Percentiles rank a stretch among this genome's conserved stretches.
phyloP scores from a whole-genome alignment of 2,329 filamentous ascomycete genomes.

The Scedosporium minutisporum region DNA sequence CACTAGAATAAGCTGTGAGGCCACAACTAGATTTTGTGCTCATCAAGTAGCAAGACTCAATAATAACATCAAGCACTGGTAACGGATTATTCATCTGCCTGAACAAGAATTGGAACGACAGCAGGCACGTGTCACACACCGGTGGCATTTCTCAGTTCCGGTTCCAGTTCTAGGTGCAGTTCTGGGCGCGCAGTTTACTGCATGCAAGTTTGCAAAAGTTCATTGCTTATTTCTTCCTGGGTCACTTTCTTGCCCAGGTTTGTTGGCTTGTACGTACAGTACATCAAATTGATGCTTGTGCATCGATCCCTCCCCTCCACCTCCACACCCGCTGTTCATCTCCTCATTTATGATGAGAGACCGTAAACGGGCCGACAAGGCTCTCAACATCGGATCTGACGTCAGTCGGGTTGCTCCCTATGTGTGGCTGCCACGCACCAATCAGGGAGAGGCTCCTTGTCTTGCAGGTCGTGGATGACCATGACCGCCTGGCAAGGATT shows the following conservation, averaged over 20 bases:
- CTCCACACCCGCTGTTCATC: background rate
- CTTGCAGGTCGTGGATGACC: background rate
- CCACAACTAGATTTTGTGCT: no score
- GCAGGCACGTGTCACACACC: no score
- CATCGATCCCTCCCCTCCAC: background rate
- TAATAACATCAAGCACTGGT: no score
- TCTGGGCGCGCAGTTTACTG: background rate
- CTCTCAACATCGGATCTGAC: background rate
- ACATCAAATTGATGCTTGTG: background rate
- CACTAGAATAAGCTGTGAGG: no score
- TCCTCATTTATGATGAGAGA: background rate
- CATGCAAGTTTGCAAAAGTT: background rate
- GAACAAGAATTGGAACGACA: no score
- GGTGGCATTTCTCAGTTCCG: no score
- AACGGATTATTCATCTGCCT: no score
- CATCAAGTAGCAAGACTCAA: no score
- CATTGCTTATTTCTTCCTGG: background rate
- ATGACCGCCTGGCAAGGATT: background rate
- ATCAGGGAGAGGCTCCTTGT: background rate
- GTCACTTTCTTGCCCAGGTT: no score
- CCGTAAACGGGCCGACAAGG: background rate
- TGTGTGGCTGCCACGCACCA: background rate
- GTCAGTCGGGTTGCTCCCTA: background rate
- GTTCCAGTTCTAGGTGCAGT: background rate
- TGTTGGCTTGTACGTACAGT: no score